These are phyloP conservation scores for Chionographis japonica DNA, from an alignment of 106 monocot species.

Conservation along the genomic window DNA sequence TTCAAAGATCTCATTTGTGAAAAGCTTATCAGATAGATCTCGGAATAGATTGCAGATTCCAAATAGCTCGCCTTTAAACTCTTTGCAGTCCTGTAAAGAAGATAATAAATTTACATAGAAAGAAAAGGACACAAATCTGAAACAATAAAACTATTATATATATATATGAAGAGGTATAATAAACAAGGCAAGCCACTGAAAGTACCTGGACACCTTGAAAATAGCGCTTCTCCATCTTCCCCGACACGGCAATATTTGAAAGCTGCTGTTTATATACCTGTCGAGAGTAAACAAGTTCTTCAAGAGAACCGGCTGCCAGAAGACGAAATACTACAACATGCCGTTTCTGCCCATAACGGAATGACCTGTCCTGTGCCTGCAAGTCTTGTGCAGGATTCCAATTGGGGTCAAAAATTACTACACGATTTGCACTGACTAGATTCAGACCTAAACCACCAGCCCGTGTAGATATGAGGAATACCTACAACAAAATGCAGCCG, in stretches of 20 bases:
- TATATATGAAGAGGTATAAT: not conserved
- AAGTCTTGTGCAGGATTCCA: conserved; percentile 98
- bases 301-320: conserved; percentile 88
- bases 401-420: conserved; percentile 96
- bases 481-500: conserved; percentile 28
- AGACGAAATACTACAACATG: conserved; percentile 89
- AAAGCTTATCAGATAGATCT: conserved; percentile 83
- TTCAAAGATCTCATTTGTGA: conserved; percentile 86
- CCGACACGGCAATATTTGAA: conserved; percentile 93
- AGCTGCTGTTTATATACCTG: conserved; percentile 95
- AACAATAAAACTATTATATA: not conserved
- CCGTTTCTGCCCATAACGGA: conserved; percentile 86
- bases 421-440: conserved; percentile 90
- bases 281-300: conserved; percentile 86
- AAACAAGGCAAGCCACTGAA: not conserved
- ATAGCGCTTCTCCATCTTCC: conserved; percentile 89
- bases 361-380: conserved; percentile 94
- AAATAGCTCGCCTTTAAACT: conserved; percentile 93
- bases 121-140: not conserved
- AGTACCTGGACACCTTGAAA: conserved; percentile 96
- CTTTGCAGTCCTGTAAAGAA: conserved; percentile 72
- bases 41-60: conserved; percentile 93
- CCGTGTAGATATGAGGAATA: conserved; percentile 90
- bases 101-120: conserved; percentile 4
- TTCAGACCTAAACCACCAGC: conserved; percentile 89